phyloP scores from a whole-genome alignment of 2,329 filamentous ascomycete species.

The Nemania abortiva region DNA sequence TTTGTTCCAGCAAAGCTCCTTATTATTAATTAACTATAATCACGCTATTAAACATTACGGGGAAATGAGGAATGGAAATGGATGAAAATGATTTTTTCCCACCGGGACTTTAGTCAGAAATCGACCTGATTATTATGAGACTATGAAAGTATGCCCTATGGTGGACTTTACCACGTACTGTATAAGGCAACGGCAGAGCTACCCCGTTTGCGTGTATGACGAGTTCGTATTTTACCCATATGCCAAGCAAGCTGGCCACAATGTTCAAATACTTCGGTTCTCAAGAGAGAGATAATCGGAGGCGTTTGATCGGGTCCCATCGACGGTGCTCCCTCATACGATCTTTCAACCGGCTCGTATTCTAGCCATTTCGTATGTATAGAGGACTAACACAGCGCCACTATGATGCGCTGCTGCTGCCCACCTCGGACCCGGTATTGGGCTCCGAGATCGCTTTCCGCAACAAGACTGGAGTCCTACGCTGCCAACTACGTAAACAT shows the following conservation, averaged over 20 bases:
- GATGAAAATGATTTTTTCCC: too few species aligned
- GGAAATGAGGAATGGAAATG: too few species aligned
- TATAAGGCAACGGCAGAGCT: not conserved
- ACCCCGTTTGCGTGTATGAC: not conserved
- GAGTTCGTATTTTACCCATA: not conserved
- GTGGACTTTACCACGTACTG: too few species aligned
- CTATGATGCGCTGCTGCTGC: not conserved
- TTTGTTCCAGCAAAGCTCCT: too few species aligned
- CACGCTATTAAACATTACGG: too few species aligned
- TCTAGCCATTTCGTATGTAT: not conserved
- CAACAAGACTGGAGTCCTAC: not conserved
- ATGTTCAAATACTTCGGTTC: not conserved
- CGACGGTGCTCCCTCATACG: too few species aligned
- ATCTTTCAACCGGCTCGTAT: not conserved
- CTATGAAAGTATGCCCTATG: too few species aligned
- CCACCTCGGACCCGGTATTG: not conserved
- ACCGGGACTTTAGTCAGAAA: too few species aligned
- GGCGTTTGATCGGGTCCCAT: too few species aligned
- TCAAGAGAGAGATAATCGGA: not conserved
- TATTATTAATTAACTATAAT: too few species aligned
- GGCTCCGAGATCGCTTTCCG: not conserved
- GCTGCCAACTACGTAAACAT: not conserved
- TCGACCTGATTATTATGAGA: too few species aligned
- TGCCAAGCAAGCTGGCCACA: not conserved
- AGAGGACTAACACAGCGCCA: not conserved